Percentiles rank a stretch among this genome's conserved stretches.
Evolutionary conservation across 345 rosid genomes (phyloP).

Genomic region (Geranium brycei): DNA sequence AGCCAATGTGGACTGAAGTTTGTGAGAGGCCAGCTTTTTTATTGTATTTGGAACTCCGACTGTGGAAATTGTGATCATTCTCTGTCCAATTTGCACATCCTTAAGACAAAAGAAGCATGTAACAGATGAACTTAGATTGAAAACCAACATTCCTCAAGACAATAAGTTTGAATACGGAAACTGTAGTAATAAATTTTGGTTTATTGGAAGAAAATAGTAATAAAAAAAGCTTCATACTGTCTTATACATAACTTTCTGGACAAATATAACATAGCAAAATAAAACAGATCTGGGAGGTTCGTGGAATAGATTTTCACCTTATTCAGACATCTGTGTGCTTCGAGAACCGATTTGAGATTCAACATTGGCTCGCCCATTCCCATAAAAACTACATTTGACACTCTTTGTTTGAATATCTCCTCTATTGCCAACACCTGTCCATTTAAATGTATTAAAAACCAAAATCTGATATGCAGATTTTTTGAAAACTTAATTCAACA

Average conservation of each 20-base stretch:
- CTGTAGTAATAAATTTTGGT: not conserved
- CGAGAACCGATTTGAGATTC: constrained; percentile 82
- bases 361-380: constrained; percentile 99
- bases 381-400: constrained; percentile 93
- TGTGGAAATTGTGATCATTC: constrained; percentile 93
- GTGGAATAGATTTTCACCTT: constrained; percentile 35
- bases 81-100: constrained; percentile 95
- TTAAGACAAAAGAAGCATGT: constrained; percentile 11
- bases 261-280: not conserved
- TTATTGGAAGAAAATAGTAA: not conserved
- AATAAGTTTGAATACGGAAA: not conserved
- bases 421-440: constrained; percentile 77
- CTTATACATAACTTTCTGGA: not conserved
- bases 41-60: constrained; percentile 98
- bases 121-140: constrained; percentile 3
- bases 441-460: not conserved
- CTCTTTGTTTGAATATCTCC: constrained; percentile 80
- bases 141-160: constrained; percentile 1
- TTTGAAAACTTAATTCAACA: not conserved
- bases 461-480: not conserved
- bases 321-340: constrained; percentile 82
- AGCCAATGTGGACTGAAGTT: constrained; percentile 94
- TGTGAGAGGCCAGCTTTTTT: constrained; percentile 73
- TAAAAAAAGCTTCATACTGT: too few species aligned
- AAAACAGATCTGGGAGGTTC: not conserved